Conservation (phyloP, 352 stramenopile species). For the Phytophthora aleatoria region DNA sequence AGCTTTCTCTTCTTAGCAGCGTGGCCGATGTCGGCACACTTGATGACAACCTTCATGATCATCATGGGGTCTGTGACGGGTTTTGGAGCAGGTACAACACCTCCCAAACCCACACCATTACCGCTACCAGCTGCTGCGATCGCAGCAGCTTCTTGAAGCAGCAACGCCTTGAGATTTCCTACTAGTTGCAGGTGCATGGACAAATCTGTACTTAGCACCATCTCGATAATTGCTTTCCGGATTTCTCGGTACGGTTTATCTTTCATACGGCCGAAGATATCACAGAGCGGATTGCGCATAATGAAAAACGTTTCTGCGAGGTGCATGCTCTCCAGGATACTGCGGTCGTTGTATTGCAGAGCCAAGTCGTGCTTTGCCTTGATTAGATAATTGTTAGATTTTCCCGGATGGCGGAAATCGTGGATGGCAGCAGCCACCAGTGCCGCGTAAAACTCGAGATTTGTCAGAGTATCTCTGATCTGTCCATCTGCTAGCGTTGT, state of each 20-base stretch:
- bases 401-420: conserved; percentile 84
- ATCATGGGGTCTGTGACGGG: conserved; percentile 79
- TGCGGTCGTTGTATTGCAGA: conserved; percentile 85
- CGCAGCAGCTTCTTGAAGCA: conserved; percentile 64
- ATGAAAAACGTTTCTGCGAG: conserved; percentile 86
- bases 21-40: conserved; percentile 94
- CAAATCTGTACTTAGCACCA: conserved; percentile 89
- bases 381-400: conserved; percentile 88
- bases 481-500: conserved; percentile 67
- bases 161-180: conserved; percentile 74
- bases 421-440: conserved; percentile 84
- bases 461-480: conserved; percentile 75
- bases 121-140: conserved; percentile 14
- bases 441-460: conserved; percentile 81
- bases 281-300: conserved; percentile 66
- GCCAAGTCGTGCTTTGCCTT: conserved; percentile 79
- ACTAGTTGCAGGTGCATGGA: conserved; percentile 84
- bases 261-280: conserved; percentile 85
- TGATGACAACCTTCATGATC: conserved; percentile 90
- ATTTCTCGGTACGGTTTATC: conserved; percentile 80
- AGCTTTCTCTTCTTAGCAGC: conserved; percentile 85
- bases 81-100: conserved; percentile 18
- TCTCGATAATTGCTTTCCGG: conserved; percentile 86
- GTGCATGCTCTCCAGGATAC: conserved; percentile 89
- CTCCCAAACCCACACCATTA: conserved; percentile 16